Percentiles rank a stretch among this genome's conserved stretches.
phyloP scores from a whole-genome alignment of 129 eudicot species.

The Flaveria linearis region DNA sequence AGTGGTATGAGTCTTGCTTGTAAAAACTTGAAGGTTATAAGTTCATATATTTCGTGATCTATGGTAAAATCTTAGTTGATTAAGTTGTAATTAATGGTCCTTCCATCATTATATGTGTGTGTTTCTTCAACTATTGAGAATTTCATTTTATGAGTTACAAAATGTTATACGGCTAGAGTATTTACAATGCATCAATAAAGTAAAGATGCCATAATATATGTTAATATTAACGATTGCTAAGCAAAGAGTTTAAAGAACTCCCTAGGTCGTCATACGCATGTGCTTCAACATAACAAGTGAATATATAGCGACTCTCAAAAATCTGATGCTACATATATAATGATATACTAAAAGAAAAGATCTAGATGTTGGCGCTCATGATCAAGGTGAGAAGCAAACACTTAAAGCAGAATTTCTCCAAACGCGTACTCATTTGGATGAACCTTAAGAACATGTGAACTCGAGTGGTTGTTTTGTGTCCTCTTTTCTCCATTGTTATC shows the following conservation, averaged over 20 bases:
- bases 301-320: not conserved
- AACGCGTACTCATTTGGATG: conserved; percentile 24
- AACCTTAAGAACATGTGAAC: not conserved
- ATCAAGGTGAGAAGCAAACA: conserved; percentile 40
- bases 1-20: not conserved
- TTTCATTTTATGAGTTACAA: not conserved
- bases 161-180: not conserved
- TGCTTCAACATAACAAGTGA: not conserved
- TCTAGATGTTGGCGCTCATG: not conserved
- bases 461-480: conserved; percentile 3
- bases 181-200: not conserved
- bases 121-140: not conserved
- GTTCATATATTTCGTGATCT: not conserved
- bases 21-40: too few relatives aligned
- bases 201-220: not conserved
- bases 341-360: not conserved
- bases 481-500: conserved; percentile 15
- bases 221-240: too few relatives aligned
- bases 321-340: not conserved
- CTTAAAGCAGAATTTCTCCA: conserved; percentile 16
- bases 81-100: too few relatives aligned
- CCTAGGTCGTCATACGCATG: too few relatives aligned
- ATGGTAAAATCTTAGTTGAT: not conserved
- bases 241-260: too few relatives aligned
- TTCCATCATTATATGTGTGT: not conserved